These are phyloP conservation scores for Isabelozyma gotoi DNA, from an alignment of 805 yeast genomes.

Conservation along the genomic window DNA sequence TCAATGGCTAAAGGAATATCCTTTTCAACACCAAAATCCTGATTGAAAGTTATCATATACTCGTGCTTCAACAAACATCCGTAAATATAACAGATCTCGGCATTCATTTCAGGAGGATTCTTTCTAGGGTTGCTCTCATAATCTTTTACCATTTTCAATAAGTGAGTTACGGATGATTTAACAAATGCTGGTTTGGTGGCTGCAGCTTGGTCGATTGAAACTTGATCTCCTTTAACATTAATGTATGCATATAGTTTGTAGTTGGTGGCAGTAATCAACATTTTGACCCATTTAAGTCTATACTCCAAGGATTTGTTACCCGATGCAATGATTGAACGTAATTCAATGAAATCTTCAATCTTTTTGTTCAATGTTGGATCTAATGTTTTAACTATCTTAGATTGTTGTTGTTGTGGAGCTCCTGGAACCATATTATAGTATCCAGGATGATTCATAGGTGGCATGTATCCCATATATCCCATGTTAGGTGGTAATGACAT, in stretches of 20 bases:
- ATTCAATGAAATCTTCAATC: constrained; percentile 31
- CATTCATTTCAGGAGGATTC: constrained; percentile 14
- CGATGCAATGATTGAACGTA: constrained; percentile 36
- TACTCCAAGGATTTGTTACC: constrained; percentile 43
- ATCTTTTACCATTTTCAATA: constrained; percentile 35
- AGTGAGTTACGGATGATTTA: constrained; percentile 38
- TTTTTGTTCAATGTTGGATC: constrained; percentile 29
- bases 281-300: constrained; percentile 42
- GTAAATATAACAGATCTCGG: constrained; percentile 36
- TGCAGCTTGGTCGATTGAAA: constrained; percentile 26
- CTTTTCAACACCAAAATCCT: constrained; percentile 34
- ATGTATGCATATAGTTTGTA: constrained; percentile 38
- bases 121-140: constrained; percentile 19
- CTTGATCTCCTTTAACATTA: constrained; percentile 41
- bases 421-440: constrained; percentile 4
- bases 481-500: constrained; percentile 8
- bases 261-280: constrained; percentile 40
- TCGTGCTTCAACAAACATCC: constrained; percentile 40
- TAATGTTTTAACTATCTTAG: constrained; percentile 11
- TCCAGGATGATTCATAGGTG: constrained; percentile 4
- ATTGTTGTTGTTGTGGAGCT: constrained; percentile 6
- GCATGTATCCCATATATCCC: neutral
- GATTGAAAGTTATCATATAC: constrained; percentile 27
- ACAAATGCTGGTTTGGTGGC: constrained; percentile 35
- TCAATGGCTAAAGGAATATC: constrained; percentile 26